Evolutionary conservation across 352 stramenopile genomes (phyloP).

Genomic region (Phytopythium cucurbitacearum): DNA sequence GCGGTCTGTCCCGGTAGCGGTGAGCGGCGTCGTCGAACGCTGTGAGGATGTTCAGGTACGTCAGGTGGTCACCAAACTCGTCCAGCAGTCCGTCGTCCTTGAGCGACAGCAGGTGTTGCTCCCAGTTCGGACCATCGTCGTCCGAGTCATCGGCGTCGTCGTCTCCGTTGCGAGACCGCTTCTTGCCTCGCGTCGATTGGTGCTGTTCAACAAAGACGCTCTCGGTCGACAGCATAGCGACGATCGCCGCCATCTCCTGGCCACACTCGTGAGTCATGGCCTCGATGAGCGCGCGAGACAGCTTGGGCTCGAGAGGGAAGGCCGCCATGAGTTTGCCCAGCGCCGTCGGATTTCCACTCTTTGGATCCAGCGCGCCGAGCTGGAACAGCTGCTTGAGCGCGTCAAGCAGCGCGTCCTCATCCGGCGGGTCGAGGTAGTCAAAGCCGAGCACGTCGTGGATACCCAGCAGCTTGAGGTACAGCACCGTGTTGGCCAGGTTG

Average conservation of each 20-base stretch:
- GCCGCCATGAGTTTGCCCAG: constrained; percentile 77
- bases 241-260: constrained; percentile 60
- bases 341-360: constrained; percentile 39
- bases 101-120: constrained; percentile 36
- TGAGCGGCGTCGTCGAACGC: constrained; percentile 27
- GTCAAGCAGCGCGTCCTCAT: constrained; percentile 64
- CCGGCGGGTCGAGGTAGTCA: constrained; percentile 61
- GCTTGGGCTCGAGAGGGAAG: constrained; percentile 81
- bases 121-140: constrained; percentile 17
- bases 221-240: constrained; percentile 85
- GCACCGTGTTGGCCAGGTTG: constrained; percentile 93
- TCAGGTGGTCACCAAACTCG: constrained; percentile 55
- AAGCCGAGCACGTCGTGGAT: constrained; percentile 73
- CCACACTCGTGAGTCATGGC: constrained; percentile 51
- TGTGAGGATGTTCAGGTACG: constrained; percentile 36
- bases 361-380: constrained; percentile 52
- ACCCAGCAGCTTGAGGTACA: constrained; percentile 81
- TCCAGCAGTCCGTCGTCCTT: constrained; percentile 41
- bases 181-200: constrained; percentile 3
- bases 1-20: constrained; percentile 9
- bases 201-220: constrained; percentile 54
- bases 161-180: constrained; percentile 6
- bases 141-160: constrained; percentile 14
- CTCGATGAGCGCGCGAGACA: constrained; percentile 60
- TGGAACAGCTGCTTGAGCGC: constrained; percentile 73